Evolutionary conservation across 2,329 filamentous ascomycete genomes (phyloP).

Genomic region (Cladosporium colombiae): DNA sequence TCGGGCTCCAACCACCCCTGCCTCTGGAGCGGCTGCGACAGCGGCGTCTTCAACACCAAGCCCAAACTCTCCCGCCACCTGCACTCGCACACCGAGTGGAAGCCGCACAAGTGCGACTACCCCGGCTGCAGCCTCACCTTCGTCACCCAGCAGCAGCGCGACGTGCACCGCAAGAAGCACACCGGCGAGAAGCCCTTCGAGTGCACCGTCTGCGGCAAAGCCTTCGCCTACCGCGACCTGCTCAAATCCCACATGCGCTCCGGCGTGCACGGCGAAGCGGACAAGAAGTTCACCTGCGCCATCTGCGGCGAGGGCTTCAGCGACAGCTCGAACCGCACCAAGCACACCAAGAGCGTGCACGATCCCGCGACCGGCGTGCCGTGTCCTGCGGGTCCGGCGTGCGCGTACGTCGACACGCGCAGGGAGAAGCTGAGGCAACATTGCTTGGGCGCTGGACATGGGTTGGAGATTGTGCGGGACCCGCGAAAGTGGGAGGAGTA

Average conservation of each 20-base stretch:
- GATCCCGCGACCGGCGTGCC: slow-evolving; percentile 17
- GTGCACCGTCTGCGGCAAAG: slow-evolving; percentile 52
- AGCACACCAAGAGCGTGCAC: slow-evolving; percentile 30
- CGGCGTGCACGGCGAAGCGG: slow-evolving; percentile 56
- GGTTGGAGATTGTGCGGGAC: slow-evolving; percentile 13
- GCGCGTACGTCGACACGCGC: slow-evolving; percentile 19
- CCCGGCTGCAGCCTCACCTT: slow-evolving; percentile 58
- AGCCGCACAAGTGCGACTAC: slow-evolving; percentile 53
- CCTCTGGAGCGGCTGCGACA: slow-evolving; percentile 57
- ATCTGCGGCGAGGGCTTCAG: slow-evolving; percentile 39
- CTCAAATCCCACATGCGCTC: slow-evolving; percentile 66
- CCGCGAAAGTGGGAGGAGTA: slow-evolving; percentile 19
- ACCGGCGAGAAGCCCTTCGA: slow-evolving; percentile 65
- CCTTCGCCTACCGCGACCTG: slow-evolving; percentile 51
- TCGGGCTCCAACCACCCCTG: slow-evolving; percentile 33
- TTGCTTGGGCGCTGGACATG: slow-evolving; percentile 17
- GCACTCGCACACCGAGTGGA: slow-evolving; percentile 62
- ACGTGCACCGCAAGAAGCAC: slow-evolving; percentile 68
- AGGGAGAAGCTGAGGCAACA: slow-evolving; percentile 20
- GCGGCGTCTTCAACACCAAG: slow-evolving; percentile 43
- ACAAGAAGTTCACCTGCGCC: slow-evolving; percentile 49
- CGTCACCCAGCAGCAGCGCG: slow-evolving; percentile 67
- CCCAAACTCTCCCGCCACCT: slow-evolving; percentile 67
- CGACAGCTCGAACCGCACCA: slow-evolving; percentile 38
- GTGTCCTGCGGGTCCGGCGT: slow-evolving; percentile 15